Conservation (phyloP, 2,329 filamentous ascomycete genomes). For the Akanthomyces dipterigenus region DNA sequence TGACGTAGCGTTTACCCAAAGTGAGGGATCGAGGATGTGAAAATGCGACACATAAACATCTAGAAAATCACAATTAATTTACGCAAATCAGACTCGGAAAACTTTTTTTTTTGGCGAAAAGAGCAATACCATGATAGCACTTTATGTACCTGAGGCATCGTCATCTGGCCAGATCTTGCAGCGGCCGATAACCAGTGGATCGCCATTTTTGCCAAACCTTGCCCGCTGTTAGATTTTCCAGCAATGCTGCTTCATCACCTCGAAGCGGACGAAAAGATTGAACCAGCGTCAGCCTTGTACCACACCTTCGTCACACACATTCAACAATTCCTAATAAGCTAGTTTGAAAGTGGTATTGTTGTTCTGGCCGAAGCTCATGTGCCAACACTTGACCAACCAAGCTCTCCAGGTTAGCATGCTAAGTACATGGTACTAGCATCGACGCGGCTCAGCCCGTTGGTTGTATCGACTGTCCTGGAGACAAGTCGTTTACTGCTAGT, state of each 20-base stretch:
- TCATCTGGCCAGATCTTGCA: background rate
- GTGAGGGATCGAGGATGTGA: too few relatives aligned
- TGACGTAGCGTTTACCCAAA: too few relatives aligned
- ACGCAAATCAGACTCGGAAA: too few relatives aligned
- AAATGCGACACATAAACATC: too few relatives aligned
- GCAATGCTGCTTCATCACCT: too few relatives aligned
- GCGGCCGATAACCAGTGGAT: background rate
- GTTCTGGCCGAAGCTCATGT: background rate
- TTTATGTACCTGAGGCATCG: background rate
- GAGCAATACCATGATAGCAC: background rate
- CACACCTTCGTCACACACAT: background rate
- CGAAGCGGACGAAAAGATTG: background rate
- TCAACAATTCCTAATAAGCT: background rate
- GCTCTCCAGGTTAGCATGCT: background rate
- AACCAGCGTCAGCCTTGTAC: background rate
- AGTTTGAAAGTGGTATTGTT: background rate
- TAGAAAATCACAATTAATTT: too few relatives aligned
- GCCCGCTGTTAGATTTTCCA: background rate
- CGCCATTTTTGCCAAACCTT: background rate
- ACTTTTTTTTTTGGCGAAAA: background rate
- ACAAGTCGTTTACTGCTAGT: background rate
- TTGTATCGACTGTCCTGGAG: background rate
- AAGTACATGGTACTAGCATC: too few relatives aligned
- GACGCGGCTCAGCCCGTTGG: background rate
- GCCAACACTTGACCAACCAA: background rate